These are phyloP conservation scores for Phytophthora foliorum DNA, from an alignment of 352 stramenopile genomes.

Conservation along the genomic window DNA sequence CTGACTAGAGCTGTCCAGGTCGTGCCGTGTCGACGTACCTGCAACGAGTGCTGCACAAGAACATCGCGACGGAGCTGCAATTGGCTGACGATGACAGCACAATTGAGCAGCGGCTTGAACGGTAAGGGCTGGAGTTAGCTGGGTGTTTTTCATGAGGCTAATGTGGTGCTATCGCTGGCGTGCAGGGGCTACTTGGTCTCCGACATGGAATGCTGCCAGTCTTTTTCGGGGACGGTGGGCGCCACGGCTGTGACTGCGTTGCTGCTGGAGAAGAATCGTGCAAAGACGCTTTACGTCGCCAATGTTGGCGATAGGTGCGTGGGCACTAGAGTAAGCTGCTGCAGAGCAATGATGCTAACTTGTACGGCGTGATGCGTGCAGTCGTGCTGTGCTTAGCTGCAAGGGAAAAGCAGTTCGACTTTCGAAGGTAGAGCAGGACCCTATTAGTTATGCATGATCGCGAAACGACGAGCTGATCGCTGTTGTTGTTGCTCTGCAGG, in stretches of 20 bases:
- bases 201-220: conserved; percentile 80
- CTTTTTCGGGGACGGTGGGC: conserved; percentile 53
- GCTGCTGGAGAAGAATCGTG: conserved; percentile 49
- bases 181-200: conserved; percentile 77
- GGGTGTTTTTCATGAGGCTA: neutral
- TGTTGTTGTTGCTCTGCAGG: conserved; percentile 27
- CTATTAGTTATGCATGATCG: neutral
- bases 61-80: conserved; percentile 61
- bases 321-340: neutral
- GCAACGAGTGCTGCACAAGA: conserved; percentile 73
- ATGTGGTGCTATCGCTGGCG: conserved; percentile 1
- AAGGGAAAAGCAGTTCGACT: conserved; percentile 64
- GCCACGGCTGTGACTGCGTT: conserved; percentile 73
- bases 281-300: conserved; percentile 60
- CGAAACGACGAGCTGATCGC: neutral
- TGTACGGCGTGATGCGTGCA: conserved; percentile 29
- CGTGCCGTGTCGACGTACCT: conserved; percentile 77
- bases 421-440: conserved; percentile 47
- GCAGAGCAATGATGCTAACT: neutral
- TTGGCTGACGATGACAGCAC: conserved; percentile 47
- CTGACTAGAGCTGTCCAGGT: conserved; percentile 40
- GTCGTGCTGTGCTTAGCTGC: conserved; percentile 71
- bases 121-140: conserved; percentile 34
- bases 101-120: conserved; percentile 68
- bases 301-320: conserved; percentile 85